These are phyloP conservation scores for Zygosaccharomyces kombuchaensis DNA, from an alignment of 805 yeast species.

Conservation along the genomic window DNA sequence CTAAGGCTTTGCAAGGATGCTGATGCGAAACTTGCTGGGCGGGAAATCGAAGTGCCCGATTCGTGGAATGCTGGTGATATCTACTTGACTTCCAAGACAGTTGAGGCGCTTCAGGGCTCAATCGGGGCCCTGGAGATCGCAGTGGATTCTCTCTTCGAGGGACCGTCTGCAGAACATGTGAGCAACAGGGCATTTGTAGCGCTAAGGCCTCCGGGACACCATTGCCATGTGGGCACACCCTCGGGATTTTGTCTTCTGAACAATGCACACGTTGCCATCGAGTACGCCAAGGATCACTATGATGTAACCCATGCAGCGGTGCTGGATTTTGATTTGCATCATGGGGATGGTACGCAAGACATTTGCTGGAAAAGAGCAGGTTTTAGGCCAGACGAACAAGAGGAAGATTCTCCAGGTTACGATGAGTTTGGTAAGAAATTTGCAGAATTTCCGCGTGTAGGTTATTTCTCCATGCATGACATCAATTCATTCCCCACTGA, in stretches of 20 bases:
- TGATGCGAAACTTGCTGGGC: slow-evolving; percentile 47
- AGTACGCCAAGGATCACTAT: slow-evolving; percentile 61
- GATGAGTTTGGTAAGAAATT: slow-evolving; percentile 46
- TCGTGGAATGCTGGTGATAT: slow-evolving; percentile 84
- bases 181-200: slow-evolving; percentile 56
- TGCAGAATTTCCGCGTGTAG: slow-evolving; percentile 54
- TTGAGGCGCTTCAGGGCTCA: slow-evolving; percentile 70
- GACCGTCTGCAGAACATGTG: slow-evolving; percentile 33
- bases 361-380: slow-evolving; percentile 73
- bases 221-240: slow-evolving; percentile 77
- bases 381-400: slow-evolving; percentile 31
- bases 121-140: slow-evolving; percentile 72
- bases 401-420: slow-evolving; percentile 34
- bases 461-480: slow-evolving; percentile 80
- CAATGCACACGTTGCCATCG: slow-evolving; percentile 76
- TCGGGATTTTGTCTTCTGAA: slow-evolving; percentile 80
- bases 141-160: slow-evolving; percentile 49
- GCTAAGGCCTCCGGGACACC: slow-evolving; percentile 84
- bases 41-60: slow-evolving; percentile 69
- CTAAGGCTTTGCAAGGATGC: slow-evolving; percentile 56
- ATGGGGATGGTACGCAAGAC: slow-evolving; percentile 87
- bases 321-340: slow-evolving; percentile 79
- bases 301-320: slow-evolving; percentile 77
- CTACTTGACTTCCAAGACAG: slow-evolving; percentile 60
- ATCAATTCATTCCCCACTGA: slow-evolving; percentile 85